These are phyloP conservation scores for Colletotrichum magnum DNA, from an alignment of 2,329 filamentous ascomycete species.

Conservation along the genomic window DNA sequence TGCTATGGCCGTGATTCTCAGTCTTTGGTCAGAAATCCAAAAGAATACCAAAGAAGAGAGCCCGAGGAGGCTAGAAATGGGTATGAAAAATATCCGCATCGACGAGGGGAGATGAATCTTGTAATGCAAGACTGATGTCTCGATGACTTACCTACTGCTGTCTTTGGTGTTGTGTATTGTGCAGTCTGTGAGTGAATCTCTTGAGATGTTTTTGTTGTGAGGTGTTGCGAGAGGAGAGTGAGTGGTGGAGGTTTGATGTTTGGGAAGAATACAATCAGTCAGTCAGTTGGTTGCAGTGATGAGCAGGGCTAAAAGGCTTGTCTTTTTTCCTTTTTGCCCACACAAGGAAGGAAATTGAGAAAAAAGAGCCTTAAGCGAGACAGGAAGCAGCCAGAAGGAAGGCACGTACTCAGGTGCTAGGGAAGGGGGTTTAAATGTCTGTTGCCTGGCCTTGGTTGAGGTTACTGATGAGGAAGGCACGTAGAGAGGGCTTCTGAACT, in stretches of 20 bases:
- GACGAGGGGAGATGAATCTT: background rate
- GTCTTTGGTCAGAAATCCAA: background rate
- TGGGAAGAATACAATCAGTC: background rate
- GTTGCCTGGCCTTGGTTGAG: background rate
- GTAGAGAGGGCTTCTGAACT: background rate
- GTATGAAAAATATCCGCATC: too few species aligned
- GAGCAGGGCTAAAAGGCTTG: slow-evolving; percentile 1
- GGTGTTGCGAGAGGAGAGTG: too few species aligned
- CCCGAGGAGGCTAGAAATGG: background rate
- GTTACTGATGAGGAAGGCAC: background rate
- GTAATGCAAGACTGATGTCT: background rate
- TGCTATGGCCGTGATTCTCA: background rate
- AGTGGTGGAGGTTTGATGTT: background rate
- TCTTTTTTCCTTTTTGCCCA: background rate
- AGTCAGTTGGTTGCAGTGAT: background rate
- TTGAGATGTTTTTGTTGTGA: background rate
- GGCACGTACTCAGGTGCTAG: background rate
- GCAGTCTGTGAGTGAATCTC: background rate
- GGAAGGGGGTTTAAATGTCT: too few species aligned
- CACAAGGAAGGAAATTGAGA: background rate
- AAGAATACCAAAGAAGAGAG: background rate
- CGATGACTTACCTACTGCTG: slow-evolving; percentile 30
- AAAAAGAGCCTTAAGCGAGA: background rate
- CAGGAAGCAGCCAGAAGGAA: background rate
- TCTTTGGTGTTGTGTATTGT: background rate